A percentile compares a stretch with the other conserved stretches of the same genome.
These are phyloP conservation scores for Podospora sp. DNA, from an alignment of 495 filamentous ascomycete genomes.

Conservation along the genomic window DNA sequence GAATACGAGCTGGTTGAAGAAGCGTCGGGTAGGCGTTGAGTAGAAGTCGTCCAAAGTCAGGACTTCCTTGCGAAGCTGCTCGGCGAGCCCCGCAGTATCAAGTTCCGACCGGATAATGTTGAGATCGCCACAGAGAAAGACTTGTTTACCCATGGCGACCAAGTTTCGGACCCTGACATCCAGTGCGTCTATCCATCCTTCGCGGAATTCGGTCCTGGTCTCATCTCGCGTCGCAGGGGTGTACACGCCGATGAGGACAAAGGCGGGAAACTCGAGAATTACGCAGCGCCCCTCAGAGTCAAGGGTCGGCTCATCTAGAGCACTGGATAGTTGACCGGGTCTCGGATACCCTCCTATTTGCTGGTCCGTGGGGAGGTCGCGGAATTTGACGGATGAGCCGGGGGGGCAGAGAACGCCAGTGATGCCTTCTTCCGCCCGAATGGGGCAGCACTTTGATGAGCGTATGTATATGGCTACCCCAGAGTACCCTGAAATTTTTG, in stretches of 20 bases:
- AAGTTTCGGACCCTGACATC: constrained; percentile 85
- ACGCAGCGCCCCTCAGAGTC: constrained; percentile 93
- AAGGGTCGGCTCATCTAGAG: constrained; percentile 68
- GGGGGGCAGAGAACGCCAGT: constrained; percentile 80
- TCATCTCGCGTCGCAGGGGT: constrained; percentile 86
- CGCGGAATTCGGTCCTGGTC: constrained; percentile 78
- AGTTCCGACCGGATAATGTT: constrained; percentile 75
- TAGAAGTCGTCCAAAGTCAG: constrained; percentile 54
- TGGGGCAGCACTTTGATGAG: constrained; percentile 83
- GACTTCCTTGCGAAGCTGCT: constrained; percentile 67
- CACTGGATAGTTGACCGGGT: constrained; percentile 61
- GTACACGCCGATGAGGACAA: constrained; percentile 89
- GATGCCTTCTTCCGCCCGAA: constrained; percentile 91
- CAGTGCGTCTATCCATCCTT: constrained; percentile 76
- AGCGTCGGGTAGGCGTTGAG: constrained; percentile 69
- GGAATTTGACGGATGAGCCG: constrained; percentile 71
- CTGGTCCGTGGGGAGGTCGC: constrained; percentile 73
- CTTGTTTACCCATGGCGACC: constrained; percentile 72
- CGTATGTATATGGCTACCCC: constrained; percentile 94
- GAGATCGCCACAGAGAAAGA: constrained; percentile 85
- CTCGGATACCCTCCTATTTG: constrained; percentile 92
- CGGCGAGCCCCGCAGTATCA: constrained; percentile 71
- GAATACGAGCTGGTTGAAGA: constrained; percentile 83
- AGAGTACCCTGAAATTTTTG: constrained; percentile 73
- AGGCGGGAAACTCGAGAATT: constrained; percentile 92